A percentile compares a stretch with the other conserved stretches of the same genome.
Evolutionary conservation across 129 eudicot species (phyloP).

Genomic region (Oenanthe sinensis): DNA sequence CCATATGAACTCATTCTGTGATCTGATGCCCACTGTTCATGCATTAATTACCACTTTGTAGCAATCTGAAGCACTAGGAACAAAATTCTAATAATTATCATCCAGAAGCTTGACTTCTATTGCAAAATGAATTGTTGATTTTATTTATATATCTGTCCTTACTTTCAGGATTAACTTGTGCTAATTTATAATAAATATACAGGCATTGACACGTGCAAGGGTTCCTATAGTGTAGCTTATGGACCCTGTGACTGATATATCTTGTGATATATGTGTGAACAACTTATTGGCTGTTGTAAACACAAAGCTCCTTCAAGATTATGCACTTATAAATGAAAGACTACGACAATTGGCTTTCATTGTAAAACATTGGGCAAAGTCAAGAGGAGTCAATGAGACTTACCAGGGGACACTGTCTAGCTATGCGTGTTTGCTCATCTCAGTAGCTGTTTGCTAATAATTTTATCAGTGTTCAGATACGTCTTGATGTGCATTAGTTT

Average conservation of each 20-base stretch:
- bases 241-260: conserved; percentile 84
- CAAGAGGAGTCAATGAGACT: conserved; percentile 86
- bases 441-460: conserved; percentile 2
- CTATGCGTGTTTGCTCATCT: conserved; percentile 54
- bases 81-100: background rate
- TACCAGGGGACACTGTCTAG: conserved; percentile 94
- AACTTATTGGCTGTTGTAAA: conserved; percentile 87
- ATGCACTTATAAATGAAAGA: conserved; percentile 75
- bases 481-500: conserved; percentile 95
- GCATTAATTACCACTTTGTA: background rate
- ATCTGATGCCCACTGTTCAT: background rate
- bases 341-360: conserved; percentile 80
- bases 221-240: conserved; percentile 96
- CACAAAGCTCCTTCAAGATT: conserved; percentile 81
- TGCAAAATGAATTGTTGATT: background rate
- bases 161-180: background rate
- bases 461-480: conserved; percentile 53
- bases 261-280: conserved; percentile 91
- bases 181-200: conserved; percentile 11
- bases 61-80: background rate
- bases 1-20: background rate
- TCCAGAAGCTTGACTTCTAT: background rate
- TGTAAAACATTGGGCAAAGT: conserved; percentile 94
- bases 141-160: background rate
- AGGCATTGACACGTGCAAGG: conserved; percentile 91